Base-by-base conservation (phyloP, 331 rosid genomes). In the Saraca asoca region DNA sequence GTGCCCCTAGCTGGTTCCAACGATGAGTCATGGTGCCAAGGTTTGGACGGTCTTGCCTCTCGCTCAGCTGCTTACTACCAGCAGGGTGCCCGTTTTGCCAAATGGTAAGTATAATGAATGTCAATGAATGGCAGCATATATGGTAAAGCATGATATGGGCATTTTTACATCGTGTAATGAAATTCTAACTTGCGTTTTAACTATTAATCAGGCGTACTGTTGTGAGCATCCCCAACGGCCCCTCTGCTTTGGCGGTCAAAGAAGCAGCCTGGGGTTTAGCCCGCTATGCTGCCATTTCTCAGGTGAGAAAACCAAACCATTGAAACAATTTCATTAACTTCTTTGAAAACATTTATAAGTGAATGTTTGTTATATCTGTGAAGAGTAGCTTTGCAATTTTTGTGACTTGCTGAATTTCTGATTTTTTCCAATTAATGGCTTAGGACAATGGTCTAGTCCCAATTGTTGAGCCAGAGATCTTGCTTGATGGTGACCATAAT, bases 221-320 rank as follows among this genome's bases (percentile, higher is more conserved):
- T 62, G 90, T 93, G 85, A 93, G 98, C 85, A 93, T 93, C 66
- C 98, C 98, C 85, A 93, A 90, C 2, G 97, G 98, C 62, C 98
- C 98, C 78, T 84, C 97, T 60, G 91, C 95, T 72, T 81, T 93
- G 17, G 97, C 98, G 7, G 98, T 93, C 39, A 93, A 90, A 83
- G 98, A 93, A 87, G 97, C 98, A 34, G 97, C 98, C 18, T 93
- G 98, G 97, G 98, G 98, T 66, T 83, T 93, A 0, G 98, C 98
- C 65, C 98, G 98, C 83, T 93, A 93, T 59, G 98, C 98, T 39
- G 87, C 96, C 70, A 88, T 90, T 76, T 58, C 95, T 14, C 98
- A 90, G 81, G 81, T 77, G 13, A 60, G 43, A 15, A 55, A 51
- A 34, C 6, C 31, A 24, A n/a, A 1, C 31, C 44, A 62, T 20